A percentile compares a stretch with the other conserved stretches of the same genome.
Conservation (phyloP, 1,284 basidiomycete genomes). For the Naganishia albida region DNA sequence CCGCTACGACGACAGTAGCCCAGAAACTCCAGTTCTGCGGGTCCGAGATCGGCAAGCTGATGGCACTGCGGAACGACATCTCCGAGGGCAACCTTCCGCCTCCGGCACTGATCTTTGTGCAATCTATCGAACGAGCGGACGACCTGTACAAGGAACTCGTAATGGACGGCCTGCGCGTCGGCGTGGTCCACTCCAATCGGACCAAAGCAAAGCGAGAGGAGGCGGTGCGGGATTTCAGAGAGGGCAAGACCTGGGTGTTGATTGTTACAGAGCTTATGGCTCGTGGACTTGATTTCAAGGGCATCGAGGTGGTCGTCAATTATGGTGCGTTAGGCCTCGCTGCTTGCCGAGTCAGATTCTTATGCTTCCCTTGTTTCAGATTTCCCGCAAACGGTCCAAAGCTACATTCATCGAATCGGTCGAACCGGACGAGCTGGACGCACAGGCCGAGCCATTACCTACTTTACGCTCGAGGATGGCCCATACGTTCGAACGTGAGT, state of each 20-base stretch:
- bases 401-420: constrained; percentile 93
- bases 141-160: constrained; percentile 85
- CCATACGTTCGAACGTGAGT: constrained; percentile 83
- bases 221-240: constrained; percentile 78
- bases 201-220: constrained; percentile 83
- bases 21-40: constrained; percentile 90
- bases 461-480: constrained; percentile 91
- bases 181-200: constrained; percentile 87
- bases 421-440: constrained; percentile 91
- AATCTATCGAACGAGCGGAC: constrained; percentile 84
- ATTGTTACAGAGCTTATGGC: constrained; percentile 94
- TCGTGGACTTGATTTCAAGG: constrained; percentile 96
- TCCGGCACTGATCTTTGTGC: constrained; percentile 89
- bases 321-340: constrained; percentile 57
- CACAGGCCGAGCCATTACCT: constrained; percentile 88
- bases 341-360: constrained; percentile 32
- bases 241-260: constrained; percentile 87
- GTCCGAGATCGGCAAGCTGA: constrained; percentile 88
- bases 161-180: constrained; percentile 82
- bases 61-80: constrained; percentile 76
- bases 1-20: constrained; percentile 72
- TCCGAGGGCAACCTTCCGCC: constrained; percentile 78
- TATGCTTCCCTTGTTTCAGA: constrained; percentile 56
- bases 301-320: constrained; percentile 91
- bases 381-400: constrained; percentile 89